Base-by-base conservation (phyloP, 2,329 filamentous ascomycete genomes). In the Chalara sp. region DNA sequence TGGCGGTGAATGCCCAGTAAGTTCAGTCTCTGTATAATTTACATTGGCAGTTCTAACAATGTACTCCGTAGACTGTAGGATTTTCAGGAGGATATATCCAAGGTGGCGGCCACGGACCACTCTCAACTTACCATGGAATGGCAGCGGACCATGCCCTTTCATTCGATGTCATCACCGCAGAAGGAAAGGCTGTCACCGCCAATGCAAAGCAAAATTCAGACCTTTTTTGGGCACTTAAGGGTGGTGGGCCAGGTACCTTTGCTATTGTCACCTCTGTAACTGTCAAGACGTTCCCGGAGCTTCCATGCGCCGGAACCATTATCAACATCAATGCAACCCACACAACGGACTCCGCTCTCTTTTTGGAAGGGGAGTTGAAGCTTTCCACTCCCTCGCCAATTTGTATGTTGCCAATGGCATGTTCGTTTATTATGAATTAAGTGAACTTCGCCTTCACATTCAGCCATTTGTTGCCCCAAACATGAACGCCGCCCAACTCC, bases 211-310 rank as follows among this genome's bases (percentile, higher is more conserved):
- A 73, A 32, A 77, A 84, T 55, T 51, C 68, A 0, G 81, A 84
- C 47, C 68, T 86, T 1, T 85, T 80, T 67, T 86, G 81, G 81
- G 83, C 81, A 1, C 65, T 84, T 1, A 70, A 70, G 40, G 80
- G 81, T 4, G 80, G 81, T 0, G 81, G 82, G 2, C 76, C 73
- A 7, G 78, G 79, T 11, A 83, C 72, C 31, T 85, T 76, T 56
- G 81, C 70, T 2, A 69, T 83, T 2, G 77, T 84, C 1, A 63
- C 73, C 12, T 78, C 75, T 2, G 69, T 83, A 62, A 83, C 76
- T 0, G 68, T 75, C 40, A 76, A 75, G 53, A 71, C 74, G 1
- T 70, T 81, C 60, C 65, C 68, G 0, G 71, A 75, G 50, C 62
- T 62, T 5, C 62, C 64, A 0, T 67, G 74, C 4, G 68, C 70